Base-by-base conservation (phyloP, 345 rosid genomes). In the Angophora floribunda region DNA sequence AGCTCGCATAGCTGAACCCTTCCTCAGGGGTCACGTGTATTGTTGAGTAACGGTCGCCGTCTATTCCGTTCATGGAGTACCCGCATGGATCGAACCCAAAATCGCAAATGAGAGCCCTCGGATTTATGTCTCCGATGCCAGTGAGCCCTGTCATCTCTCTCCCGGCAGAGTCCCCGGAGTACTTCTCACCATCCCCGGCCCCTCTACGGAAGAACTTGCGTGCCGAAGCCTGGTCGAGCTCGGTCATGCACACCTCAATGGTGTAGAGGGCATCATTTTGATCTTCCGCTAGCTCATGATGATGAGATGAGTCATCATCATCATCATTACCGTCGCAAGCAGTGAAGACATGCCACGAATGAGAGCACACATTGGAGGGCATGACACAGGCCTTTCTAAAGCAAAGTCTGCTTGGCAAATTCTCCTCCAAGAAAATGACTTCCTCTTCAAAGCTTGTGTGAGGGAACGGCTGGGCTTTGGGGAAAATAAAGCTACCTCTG, bases 21-120 rank as follows among this genome's bases (percentile, higher is more conserved):
- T 96, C 99, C 89, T 97, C 99, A 3, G 99, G 99, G 8, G 99
- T 97, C 51, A 97, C 99, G 88, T 97, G 99, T 50, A 97, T 96
- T 6, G 99, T 97, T 1, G 99, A 97, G 95, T 97, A 97, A 55
- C 97, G 94, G n/a, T 95, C 97, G 1, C 93, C 92, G 82, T 95
- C 97, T 36, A 97, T 93, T 82, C 99, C 97, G 82, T 97, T 97
- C 99, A 97, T 97, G 32, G 99, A 97, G 93, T 97, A 97, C 1
- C 99, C 99, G 78, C 99, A 97, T 1, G 99, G 99, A 61, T 97
- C 99, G 86, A 97, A 97, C 12, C 94, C 99, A 30, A 96, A 97
- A 82, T 97, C 99, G 45, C 99, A 95, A 5, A 97, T 90, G 52
- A 93, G 91, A 1, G 99, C 93, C 50, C 91, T 90, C 4, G 96